phyloP scores from a whole-genome alignment of 371 early-diverging fungal species.

The Sporodiniella umbellata region DNA sequence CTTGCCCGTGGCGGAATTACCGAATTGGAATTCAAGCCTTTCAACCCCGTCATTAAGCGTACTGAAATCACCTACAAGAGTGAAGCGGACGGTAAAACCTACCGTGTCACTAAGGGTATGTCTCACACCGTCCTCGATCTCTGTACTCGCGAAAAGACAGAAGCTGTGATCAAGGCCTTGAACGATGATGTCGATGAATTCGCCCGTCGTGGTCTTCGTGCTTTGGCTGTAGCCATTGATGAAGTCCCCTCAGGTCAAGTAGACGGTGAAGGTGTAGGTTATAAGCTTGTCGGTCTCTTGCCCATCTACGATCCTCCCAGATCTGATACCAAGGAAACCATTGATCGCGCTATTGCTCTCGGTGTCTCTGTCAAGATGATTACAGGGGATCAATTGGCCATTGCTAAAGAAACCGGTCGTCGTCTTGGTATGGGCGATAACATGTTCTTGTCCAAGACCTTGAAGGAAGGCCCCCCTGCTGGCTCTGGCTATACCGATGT shows the following conservation, averaged over 20 bases:
- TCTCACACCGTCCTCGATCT: conserved; percentile 69
- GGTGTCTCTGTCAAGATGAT: conserved; percentile 95
- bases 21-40: conserved; percentile 74
- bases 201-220: conserved; percentile 80
- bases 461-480: conserved; percentile 68
- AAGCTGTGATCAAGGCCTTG: conserved; percentile 45
- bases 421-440: conserved; percentile 70
- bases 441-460: conserved; percentile 72
- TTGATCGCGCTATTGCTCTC: conserved; percentile 75
- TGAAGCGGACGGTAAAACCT: conserved; percentile 53
- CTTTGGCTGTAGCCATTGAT: conserved; percentile 73
- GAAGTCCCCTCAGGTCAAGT: conserved; percentile 44
- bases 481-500: conserved; percentile 70
- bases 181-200: conserved; percentile 72
- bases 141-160: conserved; percentile 63
- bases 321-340: conserved; percentile 78
- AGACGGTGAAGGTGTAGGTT: conserved; percentile 43
- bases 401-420: conserved; percentile 84
- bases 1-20: conserved; percentile 66
- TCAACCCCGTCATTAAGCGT: conserved; percentile 87
- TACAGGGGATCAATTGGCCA: conserved; percentile 92
- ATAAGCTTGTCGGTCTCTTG: conserved; percentile 62
- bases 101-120: conserved; percentile 74
- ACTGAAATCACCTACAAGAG: conserved; percentile 74
- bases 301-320: conserved; percentile 90